Base-by-base conservation (phyloP, 805 yeast genomes). In the Scheffersomyces coipomensis region DNA sequence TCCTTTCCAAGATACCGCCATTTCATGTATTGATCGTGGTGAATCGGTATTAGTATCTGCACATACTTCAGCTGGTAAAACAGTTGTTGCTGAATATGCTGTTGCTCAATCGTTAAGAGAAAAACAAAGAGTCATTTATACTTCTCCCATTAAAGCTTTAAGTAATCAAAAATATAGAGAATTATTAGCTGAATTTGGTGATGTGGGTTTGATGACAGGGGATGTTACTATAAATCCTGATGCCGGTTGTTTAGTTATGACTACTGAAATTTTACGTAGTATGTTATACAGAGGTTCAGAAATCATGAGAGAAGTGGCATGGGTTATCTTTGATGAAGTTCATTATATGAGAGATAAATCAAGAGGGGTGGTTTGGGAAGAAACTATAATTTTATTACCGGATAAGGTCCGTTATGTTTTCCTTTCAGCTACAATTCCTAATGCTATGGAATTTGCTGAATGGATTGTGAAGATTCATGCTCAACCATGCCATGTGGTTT, bases 321-420 rank as follows among this genome's bases (percentile, higher is more conserved):
- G 97, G 96, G 99, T 93, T 36, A 82, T 93, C 29, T 93, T 93
- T 49, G 99, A 93, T 64, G 99, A 93, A 62, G 97, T 93, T 33
- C 99, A 93, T 68, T 93, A 93, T 65, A 93, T 93, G 95, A 83
- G 97, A 68, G 99, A 93, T 62, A 85, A 88, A 52, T 93, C 89
- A 50, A 81, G 99, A 68, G 99, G 99, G 62, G 99, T 93, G 38
- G 99, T 93, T 25, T 93, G 99, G 99, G 99, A 93, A 67, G 99
- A 93, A 64, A 91, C 98, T 12, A 91, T 93, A 48, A 93, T 93
- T 42, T 70, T 93, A 58, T 73, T 93, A 31, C 99, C 99, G 3
- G 97, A 95, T 53, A 90, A 90, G 71, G 97, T 93, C 13, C 91
- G 86, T 49, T 88, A 90, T 55, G 97, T 91, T 3, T 87, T 91